phyloP scores from a whole-genome alignment of 257 asterid genomes.

The Linderniella brevidens region DNA sequence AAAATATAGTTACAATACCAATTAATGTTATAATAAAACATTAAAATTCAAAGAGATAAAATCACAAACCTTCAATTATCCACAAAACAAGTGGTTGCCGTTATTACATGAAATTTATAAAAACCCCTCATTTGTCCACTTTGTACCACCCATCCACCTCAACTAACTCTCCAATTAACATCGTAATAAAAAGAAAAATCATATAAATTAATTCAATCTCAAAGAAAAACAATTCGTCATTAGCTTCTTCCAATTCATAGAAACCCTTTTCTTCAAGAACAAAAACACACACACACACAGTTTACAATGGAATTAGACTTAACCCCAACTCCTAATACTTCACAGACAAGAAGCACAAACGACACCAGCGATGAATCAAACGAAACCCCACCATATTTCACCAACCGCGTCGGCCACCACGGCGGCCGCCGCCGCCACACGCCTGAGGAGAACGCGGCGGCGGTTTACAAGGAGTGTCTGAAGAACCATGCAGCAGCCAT shows the following conservation, averaged over 20 bases:
- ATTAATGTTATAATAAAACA: not conserved
- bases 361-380: slow-evolving; percentile 28
- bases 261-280: slow-evolving; percentile 13
- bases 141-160: not conserved
- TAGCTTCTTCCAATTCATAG: slow-evolving; percentile 1
- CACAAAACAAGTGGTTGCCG: slow-evolving; percentile 43
- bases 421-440: slow-evolving; percentile 10
- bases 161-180: slow-evolving; percentile 9
- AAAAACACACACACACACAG: not conserved
- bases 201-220: too few relatives aligned
- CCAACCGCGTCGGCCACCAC: slow-evolving; percentile 20
- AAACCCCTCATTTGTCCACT: slow-evolving; percentile 1
- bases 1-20: too few relatives aligned
- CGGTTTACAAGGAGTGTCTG: slow-evolving; percentile 35
- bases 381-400: slow-evolving; percentile 54
- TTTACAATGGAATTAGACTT: slow-evolving; percentile 25
- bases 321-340: slow-evolving; percentile 21
- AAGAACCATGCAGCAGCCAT: slow-evolving; percentile 61
- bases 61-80: slow-evolving; percentile 15
- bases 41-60: slow-evolving; percentile 10
- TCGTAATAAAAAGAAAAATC: not conserved
- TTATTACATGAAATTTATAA: slow-evolving; percentile 15
- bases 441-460: slow-evolving; percentile 3
- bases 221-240: slow-evolving; percentile 11
- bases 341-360: slow-evolving; percentile 5